These are phyloP conservation scores for Sclerotiophoma versabilis DNA, from an alignment of 2,329 filamentous ascomycete genomes.

Conservation along the genomic window DNA sequence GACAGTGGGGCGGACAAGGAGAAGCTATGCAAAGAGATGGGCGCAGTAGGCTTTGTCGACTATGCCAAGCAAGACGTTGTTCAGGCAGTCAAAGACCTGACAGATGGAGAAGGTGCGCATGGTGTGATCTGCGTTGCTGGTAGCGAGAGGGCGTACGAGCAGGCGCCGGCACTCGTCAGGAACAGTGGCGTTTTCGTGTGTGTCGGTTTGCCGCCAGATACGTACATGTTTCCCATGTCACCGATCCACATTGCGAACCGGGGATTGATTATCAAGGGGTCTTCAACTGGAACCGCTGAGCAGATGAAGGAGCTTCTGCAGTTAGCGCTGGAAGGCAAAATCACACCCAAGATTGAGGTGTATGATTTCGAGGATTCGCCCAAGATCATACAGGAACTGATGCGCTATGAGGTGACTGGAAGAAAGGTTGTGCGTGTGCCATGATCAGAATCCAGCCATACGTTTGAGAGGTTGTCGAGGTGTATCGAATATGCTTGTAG, in stretches of 20 bases:
- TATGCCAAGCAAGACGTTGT: constrained; percentile 65
- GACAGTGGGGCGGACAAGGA: constrained; percentile 84
- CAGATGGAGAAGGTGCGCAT: constrained; percentile 54
- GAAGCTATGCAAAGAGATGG: constrained; percentile 71
- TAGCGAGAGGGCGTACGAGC: constrained; percentile 53
- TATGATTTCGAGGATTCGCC: constrained; percentile 47
- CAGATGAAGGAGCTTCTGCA: constrained; percentile 57
- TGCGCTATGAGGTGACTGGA: constrained; percentile 45
- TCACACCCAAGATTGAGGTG: constrained; percentile 47
- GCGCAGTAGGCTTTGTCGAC: constrained; percentile 78
- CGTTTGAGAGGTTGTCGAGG: neutral
- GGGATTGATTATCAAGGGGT: constrained; percentile 55
- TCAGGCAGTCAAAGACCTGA: constrained; percentile 49
- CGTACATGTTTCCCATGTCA: constrained; percentile 55
- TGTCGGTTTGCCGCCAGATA: constrained; percentile 54
- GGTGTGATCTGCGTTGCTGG: constrained; percentile 57
- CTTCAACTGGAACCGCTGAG: constrained; percentile 54
- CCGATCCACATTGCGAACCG: constrained; percentile 57
- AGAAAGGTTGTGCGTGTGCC: constrained; percentile 46
- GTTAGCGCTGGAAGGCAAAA: constrained; percentile 53
- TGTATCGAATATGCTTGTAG: neutral
- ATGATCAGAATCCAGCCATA: neutral
- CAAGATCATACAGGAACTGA: constrained; percentile 45
- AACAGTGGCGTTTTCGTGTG: constrained; percentile 58
- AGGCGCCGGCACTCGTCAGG: constrained; percentile 54